These are phyloP conservation scores for Dryas alaskensis DNA, from an alignment of 306 rosid genomes.

Conservation along the genomic window DNA sequence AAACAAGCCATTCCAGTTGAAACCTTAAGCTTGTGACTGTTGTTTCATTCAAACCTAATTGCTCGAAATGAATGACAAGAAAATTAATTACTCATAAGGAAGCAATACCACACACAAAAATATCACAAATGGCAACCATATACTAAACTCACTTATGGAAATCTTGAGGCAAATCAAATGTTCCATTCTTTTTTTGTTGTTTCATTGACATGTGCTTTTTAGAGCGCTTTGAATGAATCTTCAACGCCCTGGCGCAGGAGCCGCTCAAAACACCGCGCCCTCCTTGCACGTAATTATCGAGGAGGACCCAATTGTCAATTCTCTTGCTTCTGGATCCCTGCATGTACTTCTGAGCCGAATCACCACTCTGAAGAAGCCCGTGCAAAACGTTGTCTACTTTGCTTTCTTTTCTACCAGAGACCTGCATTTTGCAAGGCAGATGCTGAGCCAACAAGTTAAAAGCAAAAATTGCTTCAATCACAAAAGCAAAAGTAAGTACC, in stretches of 20 bases:
- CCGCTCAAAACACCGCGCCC: conserved; percentile 35
- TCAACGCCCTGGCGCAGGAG: conserved; percentile 54
- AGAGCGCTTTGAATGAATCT: conserved; percentile 66
- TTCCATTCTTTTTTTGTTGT: conserved; percentile 60
- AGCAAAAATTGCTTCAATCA: not conserved
- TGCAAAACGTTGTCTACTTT: conserved; percentile 52
- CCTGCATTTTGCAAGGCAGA: conserved; percentile 41
- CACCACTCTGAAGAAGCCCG: conserved; percentile 64
- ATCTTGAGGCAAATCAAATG: conserved; percentile 58
- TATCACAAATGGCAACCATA: conserved; percentile 7
- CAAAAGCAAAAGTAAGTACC: conserved; percentile 32
- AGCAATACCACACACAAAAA: not conserved
- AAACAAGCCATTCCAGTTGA: not conserved
- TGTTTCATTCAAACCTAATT: too few relatives aligned
- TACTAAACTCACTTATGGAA: conserved; percentile 50
- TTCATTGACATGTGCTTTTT: conserved; percentile 75
- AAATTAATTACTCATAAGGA: not conserved
- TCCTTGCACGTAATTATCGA: conserved; percentile 63
- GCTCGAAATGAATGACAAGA: too few relatives aligned
- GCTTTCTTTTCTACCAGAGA: conserved; percentile 44
- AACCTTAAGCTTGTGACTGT: not conserved
- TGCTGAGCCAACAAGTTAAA: not conserved
- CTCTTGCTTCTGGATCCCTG: conserved; percentile 65
- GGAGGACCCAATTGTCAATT: conserved; percentile 68
- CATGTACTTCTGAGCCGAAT: conserved; percentile 62